Base-by-base conservation (phyloP, 208 protist species). In the Trypanosoma lewisi region DNA sequence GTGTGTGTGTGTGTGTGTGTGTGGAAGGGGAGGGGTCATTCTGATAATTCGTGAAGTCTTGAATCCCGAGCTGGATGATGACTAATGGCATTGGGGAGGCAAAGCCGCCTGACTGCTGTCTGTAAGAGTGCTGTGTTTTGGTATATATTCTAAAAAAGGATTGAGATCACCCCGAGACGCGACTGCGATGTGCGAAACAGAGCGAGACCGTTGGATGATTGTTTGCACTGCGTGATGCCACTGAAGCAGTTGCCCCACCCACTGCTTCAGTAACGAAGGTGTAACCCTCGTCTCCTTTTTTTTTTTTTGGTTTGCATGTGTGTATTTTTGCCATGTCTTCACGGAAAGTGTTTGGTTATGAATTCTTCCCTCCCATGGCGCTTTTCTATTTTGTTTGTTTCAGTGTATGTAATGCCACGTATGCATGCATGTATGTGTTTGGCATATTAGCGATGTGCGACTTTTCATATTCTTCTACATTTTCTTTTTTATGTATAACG, bases 131-230 rank as follows among this genome's bases (percentile, higher is more conserved):
- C 51, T 68, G 51, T 23, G 49, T 68, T 37, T 61, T 52, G 8
- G 31, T 68, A 30, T 61, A 59, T 37, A n/a, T 68, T 54, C 60
- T 34, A 51, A 31, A 21, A 23, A 60, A 2, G 6, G 0, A 33
- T 11, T 23, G 30, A 60, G 16, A 9, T 1, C 16, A 12, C 33
- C 14, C 19, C n/a, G 2, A 44, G 51, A 19, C 51, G 8, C 63
- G 63, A 2, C 53, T 56, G 16, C 54, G 63, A 19, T 54, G 63
- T 34, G 23, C 28, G 23, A 68, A 44, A 16, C 63, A 30, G 25
- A 58, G 33, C 16, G 63, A 68, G 12, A 44, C 52, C 21, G 17
- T 68, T 25, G 30, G 37, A 9, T 68, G 63, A 52, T 34, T 68
- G 25, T 68, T 61, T 58, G 53, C 52, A 6, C 44, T 68, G 4